phyloP scores from a whole-genome alignment of 169 alveolate genomes.

The Eimeria mitis region DNA sequence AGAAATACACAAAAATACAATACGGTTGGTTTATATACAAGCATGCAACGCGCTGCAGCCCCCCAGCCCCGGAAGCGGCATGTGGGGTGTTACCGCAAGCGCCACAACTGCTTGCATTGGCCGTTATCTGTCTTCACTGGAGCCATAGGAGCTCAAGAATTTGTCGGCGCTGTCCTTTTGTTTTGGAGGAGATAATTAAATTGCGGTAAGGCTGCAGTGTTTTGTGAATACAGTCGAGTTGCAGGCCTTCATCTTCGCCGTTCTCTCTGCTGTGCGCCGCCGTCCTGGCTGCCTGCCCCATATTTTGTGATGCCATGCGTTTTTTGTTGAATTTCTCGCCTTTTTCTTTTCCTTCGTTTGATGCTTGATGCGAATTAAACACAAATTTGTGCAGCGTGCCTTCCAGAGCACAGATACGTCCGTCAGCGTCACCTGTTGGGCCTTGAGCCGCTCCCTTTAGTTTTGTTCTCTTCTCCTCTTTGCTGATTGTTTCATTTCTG shows the following conservation, averaged over 20 bases:
- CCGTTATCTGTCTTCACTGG: background rate
- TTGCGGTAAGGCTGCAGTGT: background rate
- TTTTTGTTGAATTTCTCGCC: background rate
- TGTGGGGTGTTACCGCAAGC: background rate
- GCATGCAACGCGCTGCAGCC: background rate
- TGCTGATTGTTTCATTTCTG: no score
- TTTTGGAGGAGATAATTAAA: background rate
- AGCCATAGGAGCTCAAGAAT: background rate
- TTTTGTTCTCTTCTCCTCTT: background rate
- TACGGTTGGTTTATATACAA: background rate
- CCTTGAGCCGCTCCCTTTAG: background rate
- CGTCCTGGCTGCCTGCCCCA: background rate
- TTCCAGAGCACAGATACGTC: background rate
- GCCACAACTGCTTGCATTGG: background rate
- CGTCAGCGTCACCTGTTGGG: background rate
- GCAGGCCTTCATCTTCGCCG: background rate
- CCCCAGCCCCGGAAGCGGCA: background rate
- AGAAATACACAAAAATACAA: background rate
- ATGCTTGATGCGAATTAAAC: background rate
- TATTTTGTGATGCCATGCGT: background rate
- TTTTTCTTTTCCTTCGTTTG: background rate
- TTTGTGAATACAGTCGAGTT: background rate
- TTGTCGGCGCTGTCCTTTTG: slow-evolving; percentile 25
- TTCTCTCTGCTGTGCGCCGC: background rate
- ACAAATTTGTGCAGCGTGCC: background rate